phyloP scores from a whole-genome alignment of 2,329 filamentous ascomycete genomes.

The Gnomoniopsis smithogilvyi region DNA sequence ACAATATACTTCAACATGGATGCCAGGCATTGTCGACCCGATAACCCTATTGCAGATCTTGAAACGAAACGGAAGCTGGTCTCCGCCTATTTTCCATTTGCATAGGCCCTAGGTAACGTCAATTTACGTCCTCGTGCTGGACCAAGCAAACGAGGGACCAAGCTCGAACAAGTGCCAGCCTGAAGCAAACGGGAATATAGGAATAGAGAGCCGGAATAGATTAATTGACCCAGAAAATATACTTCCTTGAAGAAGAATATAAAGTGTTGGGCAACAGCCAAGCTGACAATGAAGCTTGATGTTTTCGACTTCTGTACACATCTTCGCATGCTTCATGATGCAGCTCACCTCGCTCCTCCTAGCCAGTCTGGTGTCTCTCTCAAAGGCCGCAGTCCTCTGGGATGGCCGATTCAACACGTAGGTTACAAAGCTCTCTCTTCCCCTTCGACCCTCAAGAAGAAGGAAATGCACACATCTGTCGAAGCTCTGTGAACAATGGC shows the following conservation, averaged over 20 bases:
- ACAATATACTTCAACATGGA: background rate
- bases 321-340: too few species aligned
- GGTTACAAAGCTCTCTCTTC: too few species aligned
- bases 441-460: too few species aligned
- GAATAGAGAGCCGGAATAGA: too few species aligned
- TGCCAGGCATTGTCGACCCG: background rate
- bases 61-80: background rate
- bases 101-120: background rate
- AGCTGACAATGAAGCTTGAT: too few species aligned
- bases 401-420: constrained; percentile 54
- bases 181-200: too few species aligned
- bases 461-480: too few species aligned
- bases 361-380: constrained; percentile 25
- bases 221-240: too few species aligned
- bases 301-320: too few species aligned
- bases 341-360: constrained; percentile 13
- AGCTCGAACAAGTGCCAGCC: background rate
- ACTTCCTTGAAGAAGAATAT: too few species aligned
- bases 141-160: background rate
- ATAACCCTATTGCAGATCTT: background rate
- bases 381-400: constrained; percentile 49
- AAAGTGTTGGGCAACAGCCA: too few species aligned
- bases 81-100: background rate
- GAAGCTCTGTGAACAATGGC: too few species aligned
- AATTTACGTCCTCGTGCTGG: background rate